Evolutionary conservation across 805 yeast species (phyloP).

Genomic region (Grigorovia yakushimaensis): DNA sequence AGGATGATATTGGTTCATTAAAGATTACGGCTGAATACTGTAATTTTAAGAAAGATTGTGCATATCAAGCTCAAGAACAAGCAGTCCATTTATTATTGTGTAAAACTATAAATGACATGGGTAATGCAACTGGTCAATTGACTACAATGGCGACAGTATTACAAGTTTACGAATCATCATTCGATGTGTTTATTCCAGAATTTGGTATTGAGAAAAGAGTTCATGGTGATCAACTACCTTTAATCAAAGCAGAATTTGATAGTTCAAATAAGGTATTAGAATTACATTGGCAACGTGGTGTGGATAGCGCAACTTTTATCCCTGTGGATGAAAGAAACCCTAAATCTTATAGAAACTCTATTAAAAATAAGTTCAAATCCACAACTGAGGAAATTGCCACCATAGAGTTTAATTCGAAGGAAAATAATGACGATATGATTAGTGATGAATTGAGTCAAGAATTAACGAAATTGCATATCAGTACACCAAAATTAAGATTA

Average conservation of each 20-base stretch:
- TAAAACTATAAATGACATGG: constrained; percentile 71
- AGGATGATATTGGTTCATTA: constrained; percentile 55
- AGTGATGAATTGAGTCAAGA: constrained; percentile 39
- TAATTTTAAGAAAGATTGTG: constrained; percentile 91
- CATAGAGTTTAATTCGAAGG: constrained; percentile 26
- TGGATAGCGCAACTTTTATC: constrained; percentile 81
- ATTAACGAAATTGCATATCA: constrained; percentile 40
- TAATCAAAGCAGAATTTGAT: constrained; percentile 86
- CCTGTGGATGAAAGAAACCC: constrained; percentile 85
- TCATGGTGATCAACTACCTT: constrained; percentile 93
- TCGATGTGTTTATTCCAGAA: constrained; percentile 86
- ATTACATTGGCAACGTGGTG: constrained; percentile 85
- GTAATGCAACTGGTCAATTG: constrained; percentile 65
- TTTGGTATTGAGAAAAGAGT: constrained; percentile 93
- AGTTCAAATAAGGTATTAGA: constrained; percentile 58
- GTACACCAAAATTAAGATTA: constrained; percentile 35
- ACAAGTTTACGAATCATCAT: constrained; percentile 92
- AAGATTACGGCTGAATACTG: constrained; percentile 85
- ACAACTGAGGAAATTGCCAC: constrained; percentile 65
- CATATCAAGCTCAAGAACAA: constrained; percentile 87
- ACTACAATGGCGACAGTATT: constrained; percentile 78
- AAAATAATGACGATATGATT: constrained; percentile 15
- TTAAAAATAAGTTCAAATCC: constrained; percentile 67
- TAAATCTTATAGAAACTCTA: constrained; percentile 64
- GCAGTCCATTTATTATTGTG: constrained; percentile 79